A percentile compares a stretch with the other conserved stretches of the same genome.
phyloP scores from a whole-genome alignment of 768 basidiomycete species.

The Coprinopsis cinerea region DNA sequence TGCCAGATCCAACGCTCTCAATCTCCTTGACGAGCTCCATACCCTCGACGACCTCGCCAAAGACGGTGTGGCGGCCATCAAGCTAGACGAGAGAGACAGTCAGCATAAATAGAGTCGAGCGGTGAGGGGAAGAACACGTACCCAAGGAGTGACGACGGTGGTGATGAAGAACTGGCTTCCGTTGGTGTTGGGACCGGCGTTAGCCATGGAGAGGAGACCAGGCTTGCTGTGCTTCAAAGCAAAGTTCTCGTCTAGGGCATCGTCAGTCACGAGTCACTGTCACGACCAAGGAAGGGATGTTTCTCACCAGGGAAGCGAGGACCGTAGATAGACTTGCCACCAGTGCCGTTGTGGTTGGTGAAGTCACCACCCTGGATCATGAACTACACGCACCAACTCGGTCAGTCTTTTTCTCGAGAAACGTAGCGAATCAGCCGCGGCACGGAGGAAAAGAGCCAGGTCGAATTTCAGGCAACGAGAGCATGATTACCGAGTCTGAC shows the following conservation, averaged over 20 bases:
- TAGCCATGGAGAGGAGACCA: slow-evolving; percentile 75
- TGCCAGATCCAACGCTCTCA: slow-evolving; percentile 37
- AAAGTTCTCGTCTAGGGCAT: slow-evolving; percentile 73
- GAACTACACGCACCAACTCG: slow-evolving; percentile 44
- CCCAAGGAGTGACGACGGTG: slow-evolving; percentile 63
- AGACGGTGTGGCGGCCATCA: slow-evolving; percentile 64
- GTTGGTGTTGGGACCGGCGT: slow-evolving; percentile 76
- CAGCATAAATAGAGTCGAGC: neutral
- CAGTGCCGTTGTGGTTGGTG: slow-evolving; percentile 67
- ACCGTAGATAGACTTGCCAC: slow-evolving; percentile 85
- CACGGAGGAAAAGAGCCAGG: neutral
- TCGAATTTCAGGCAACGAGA: neutral
- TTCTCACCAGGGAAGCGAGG: slow-evolving; percentile 63
- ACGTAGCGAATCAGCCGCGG: too few relatives aligned
- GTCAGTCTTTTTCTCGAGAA: too few relatives aligned
- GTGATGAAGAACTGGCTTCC: slow-evolving; percentile 86
- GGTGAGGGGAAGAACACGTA: slow-evolving; percentile 17
- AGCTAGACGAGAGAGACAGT: slow-evolving; percentile 28
- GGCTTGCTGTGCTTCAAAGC: slow-evolving; percentile 60
- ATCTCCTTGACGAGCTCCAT: slow-evolving; percentile 59
- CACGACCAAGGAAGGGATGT: neutral
- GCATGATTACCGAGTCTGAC: too few relatives aligned
- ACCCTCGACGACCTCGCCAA: slow-evolving; percentile 63
- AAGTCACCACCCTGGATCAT: slow-evolving; percentile 91
- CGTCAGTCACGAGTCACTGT: neutral